Base-by-base conservation (phyloP, 1,284 basidiomycete species). In the Malassezia pachydermatis region DNA sequence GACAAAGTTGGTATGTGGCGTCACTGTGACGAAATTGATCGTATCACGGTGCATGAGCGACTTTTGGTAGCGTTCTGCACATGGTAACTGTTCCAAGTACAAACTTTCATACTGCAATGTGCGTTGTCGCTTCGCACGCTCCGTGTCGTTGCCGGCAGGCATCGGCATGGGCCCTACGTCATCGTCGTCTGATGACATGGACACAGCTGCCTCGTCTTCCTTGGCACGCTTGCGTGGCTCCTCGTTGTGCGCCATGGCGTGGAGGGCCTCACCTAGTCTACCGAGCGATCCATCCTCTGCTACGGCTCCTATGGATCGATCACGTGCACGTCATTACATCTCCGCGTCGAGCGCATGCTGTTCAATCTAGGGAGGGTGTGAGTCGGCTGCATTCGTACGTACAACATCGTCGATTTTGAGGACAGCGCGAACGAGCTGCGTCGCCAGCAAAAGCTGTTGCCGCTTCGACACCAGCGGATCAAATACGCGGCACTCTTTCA, bases 31-130 rank as follows among this genome's bases (percentile, higher is more conserved):
- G 65, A 85, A 90, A 70, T 88, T 92, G 59, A 98, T 78, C 16
- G 82, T 80, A 63, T 98, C 92, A 43, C 90, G 78, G 73, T 99
- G 94, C 94, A 98, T 98, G 75, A 98, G 94, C 54, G 86, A 90
- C 76, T 92, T 89, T 76, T 83, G 84, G 75, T 98, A 99, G 60
- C 94, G 82, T 67, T 95, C 87, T 42, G 88, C 81, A 63, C 81
- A 81, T 1, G 94, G 94, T 23, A 99, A 76, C 72, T 92, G 86
- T 39, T 88, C 86, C 38, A 98, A 78, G 73, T 86, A 96, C 24
- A 95, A 77, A 57, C 80, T 79, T 75, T 86, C 84, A 60, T 86
- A 82, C 2, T 81, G 80, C 9, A 86, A 50, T 3, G 28, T 37
- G 36, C 48, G 56, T 5, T 45, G 48, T 30, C 49, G 57, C 51